Base-by-base conservation (phyloP, 257 asterid genomes). In the Plantago ovata region DNA sequence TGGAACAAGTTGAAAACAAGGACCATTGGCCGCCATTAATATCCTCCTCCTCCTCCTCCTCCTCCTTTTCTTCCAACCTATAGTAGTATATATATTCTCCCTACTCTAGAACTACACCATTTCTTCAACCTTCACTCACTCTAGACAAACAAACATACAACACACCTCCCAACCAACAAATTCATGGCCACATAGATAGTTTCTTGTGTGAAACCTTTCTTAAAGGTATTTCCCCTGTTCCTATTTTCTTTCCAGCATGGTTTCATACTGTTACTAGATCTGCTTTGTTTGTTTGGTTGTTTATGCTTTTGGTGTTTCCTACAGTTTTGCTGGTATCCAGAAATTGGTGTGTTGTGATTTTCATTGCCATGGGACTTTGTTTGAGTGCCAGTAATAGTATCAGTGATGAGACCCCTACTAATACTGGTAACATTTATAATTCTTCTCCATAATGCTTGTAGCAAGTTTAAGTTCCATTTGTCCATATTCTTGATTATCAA, bases 321-420 rank as follows among this genome's bases (percentile, higher is more conserved):
- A 48, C 67, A 63, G 18, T 69, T 28, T 62, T 28, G 53, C 43
- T 61, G 75, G 56, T 59, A 60, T 56, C 63, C 38, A 64, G 56
- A 46, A 44, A 41, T 28, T 28, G 36, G 11, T 36, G 38, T 23
- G 1, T 44, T 20, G 55, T 49, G 12, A 3, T 3, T 32, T 38
- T 66, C 59, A 32, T 62, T 63, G 66, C 68, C 39, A 84, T 84
- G 94, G 94, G 94, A 61, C 58, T 71, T 73, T 84, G 94, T 68
- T 71, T 75, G 53, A 84, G 94, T 71, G 56, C 85, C 48, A 68
- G 72, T 66, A 65, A 77, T 69, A 28, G 36, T 28, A 28, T 28
- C 36, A 84, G 74, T 61, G 81, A 79, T 60, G 85, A 79, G 44
- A 75, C 63, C 71, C 77, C 83, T 15, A 10, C 63, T 69, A 72